These are phyloP conservation scores for Pseudopithomyces chartarum DNA, from an alignment of 2,329 filamentous ascomycete genomes.

Conservation along the genomic window DNA sequence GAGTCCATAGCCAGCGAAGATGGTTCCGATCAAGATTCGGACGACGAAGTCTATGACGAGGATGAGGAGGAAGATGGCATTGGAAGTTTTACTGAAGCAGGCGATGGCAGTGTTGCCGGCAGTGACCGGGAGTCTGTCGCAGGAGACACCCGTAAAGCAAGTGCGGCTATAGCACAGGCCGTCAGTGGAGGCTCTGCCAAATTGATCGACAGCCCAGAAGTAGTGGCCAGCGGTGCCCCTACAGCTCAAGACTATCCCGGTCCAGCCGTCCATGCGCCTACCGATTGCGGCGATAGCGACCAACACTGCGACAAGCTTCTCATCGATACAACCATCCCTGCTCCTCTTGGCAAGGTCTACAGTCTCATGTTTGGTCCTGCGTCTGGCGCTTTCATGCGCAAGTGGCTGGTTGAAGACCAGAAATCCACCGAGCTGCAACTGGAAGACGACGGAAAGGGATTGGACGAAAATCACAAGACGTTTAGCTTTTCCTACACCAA, in stretches of 20 bases:
- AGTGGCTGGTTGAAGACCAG: conserved; percentile 84
- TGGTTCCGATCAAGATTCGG: conserved; percentile 66
- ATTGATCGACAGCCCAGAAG: conserved; percentile 43
- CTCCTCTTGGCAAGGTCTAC: conserved; percentile 91
- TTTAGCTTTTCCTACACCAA: conserved; percentile 89
- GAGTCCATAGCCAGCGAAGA: conserved; percentile 61
- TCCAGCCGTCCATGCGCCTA: conserved; percentile 78
- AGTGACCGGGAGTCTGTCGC: conserved; percentile 59
- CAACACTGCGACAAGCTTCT: conserved; percentile 84
- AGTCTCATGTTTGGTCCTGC: conserved; percentile 82
- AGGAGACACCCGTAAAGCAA: conserved; percentile 72
- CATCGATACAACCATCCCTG: conserved; percentile 83
- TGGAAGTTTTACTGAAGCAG: conserved; percentile 66
- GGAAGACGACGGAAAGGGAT: conserved; percentile 78
- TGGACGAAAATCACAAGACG: conserved; percentile 74
- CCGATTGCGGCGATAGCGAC: conserved; percentile 79
- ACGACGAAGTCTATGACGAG: conserved; percentile 79
- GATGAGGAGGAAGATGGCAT: conserved; percentile 74
- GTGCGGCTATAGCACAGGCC: conserved; percentile 55
- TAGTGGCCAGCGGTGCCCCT: conserved; percentile 47
- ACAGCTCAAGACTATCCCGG: conserved; percentile 76
- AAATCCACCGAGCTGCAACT: conserved; percentile 88
- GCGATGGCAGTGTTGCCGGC: conserved; percentile 57
- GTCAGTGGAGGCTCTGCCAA: conserved; percentile 48
- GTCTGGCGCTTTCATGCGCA: conserved; percentile 81